Conservation (phyloP, 257 asterid genomes). For the Thymus quinquecostatus region DNA sequence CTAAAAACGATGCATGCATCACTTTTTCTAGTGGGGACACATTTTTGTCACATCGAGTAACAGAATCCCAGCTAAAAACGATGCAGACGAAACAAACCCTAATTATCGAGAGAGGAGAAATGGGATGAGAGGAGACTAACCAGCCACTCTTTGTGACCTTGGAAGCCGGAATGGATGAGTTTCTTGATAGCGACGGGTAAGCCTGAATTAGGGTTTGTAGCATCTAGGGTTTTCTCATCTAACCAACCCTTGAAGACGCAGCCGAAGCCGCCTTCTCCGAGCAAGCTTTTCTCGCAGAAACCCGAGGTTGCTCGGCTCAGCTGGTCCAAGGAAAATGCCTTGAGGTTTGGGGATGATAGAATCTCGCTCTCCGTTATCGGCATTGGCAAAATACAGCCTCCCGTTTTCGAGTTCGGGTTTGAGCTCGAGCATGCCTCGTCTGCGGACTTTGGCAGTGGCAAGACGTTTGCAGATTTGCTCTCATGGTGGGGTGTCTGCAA, state of each 20-base stretch:
- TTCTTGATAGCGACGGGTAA: slow-evolving; percentile 52
- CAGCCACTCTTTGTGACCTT: slow-evolving; percentile 66
- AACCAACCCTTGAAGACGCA: slow-evolving; percentile 61
- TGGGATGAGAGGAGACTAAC: slow-evolving; percentile 30
- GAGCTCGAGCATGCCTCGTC: neutral
- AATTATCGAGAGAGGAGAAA: neutral
- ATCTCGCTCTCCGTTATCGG: slow-evolving; percentile 50
- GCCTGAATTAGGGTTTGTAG: slow-evolving; percentile 42
- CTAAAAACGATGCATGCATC: neutral
- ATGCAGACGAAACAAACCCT: neutral
- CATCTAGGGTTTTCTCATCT: slow-evolving; percentile 41
- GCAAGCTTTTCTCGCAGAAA: slow-evolving; percentile 41
- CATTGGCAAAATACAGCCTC: slow-evolving; percentile 30
- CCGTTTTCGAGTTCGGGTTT: neutral
- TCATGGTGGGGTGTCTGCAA: slow-evolving; percentile 2
- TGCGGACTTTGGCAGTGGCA: slow-evolving; percentile 41
- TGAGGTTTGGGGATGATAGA: slow-evolving; percentile 46
- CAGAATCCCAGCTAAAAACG: neutral
- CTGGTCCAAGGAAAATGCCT: slow-evolving; percentile 38
- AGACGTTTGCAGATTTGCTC: slow-evolving; percentile 14
- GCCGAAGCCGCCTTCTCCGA: slow-evolving; percentile 64
- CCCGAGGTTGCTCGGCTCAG: slow-evolving; percentile 43
- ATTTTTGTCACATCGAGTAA: neutral
- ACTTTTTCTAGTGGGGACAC: no score
- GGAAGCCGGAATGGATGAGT: slow-evolving; percentile 47